These are phyloP conservation scores for Aphanomyces cochlioides DNA, from an alignment of 352 stramenopile species.

Conservation along the genomic window DNA sequence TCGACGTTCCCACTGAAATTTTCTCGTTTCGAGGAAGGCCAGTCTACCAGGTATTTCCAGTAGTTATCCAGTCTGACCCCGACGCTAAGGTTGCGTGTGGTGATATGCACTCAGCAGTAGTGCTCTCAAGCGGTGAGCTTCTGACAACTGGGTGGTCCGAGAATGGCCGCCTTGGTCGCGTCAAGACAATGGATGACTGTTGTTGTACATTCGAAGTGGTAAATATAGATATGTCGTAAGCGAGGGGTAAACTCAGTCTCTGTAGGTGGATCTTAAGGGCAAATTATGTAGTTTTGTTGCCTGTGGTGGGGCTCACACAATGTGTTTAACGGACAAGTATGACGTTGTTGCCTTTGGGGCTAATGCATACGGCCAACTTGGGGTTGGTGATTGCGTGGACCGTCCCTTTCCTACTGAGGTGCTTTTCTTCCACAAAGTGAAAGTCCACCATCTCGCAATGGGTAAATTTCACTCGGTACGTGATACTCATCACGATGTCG, in stretches of 20 bases:
- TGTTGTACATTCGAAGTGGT: constrained; percentile 45
- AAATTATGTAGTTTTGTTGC: constrained; percentile 42
- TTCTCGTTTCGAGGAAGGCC: constrained; percentile 6
- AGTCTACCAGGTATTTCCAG: constrained; percentile 45
- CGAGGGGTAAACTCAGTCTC: not conserved
- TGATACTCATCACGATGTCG: constrained; percentile 16
- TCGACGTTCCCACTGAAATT: constrained; percentile 22
- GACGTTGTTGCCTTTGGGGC: constrained; percentile 52
- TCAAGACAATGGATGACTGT: not conserved
- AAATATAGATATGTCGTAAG: constrained; percentile 7
- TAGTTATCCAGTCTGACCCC: constrained; percentile 41
- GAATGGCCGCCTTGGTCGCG: constrained; percentile 51
- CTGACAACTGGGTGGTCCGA: constrained; percentile 61
- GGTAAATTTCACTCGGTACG: constrained; percentile 58
- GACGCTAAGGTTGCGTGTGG: constrained; percentile 46
- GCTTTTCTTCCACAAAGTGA: constrained; percentile 50
- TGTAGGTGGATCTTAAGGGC: constrained; percentile 22
- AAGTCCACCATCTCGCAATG: constrained; percentile 43
- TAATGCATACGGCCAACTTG: constrained; percentile 59
- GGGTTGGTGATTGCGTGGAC: constrained; percentile 54
- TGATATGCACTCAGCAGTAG: constrained; percentile 53
- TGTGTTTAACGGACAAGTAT: constrained; percentile 41
- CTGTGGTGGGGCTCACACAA: constrained; percentile 59
- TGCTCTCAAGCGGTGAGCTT: constrained; percentile 44
- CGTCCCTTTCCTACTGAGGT: constrained; percentile 41